Percentiles rank a stretch among this genome's conserved stretches.
Conservation (phyloP, 1,284 basidiomycete species). For the Ustilago cynodontis region DNA sequence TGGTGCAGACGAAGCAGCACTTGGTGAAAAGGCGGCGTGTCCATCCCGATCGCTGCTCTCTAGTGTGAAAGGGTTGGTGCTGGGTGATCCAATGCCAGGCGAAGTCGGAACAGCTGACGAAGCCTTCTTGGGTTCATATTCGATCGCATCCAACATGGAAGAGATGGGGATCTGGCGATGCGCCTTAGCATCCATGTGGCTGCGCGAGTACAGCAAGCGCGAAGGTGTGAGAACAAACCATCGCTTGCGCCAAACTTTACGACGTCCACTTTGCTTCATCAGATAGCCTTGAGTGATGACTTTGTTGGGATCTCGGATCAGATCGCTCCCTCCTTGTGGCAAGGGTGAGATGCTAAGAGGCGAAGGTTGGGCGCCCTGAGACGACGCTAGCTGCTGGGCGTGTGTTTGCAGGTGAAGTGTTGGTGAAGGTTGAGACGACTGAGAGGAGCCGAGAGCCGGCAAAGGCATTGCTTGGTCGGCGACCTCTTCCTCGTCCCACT, state of each 20-base stretch:
- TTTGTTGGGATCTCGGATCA: constrained; percentile 60
- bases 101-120: constrained; percentile 51
- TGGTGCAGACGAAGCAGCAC: constrained; percentile 5
- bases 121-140: constrained; percentile 74
- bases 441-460: constrained; percentile 37
- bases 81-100: constrained; percentile 40
- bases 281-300: constrained; percentile 80
- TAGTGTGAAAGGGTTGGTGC: constrained; percentile 38
- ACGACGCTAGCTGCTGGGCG: constrained; percentile 22
- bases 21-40: constrained; percentile 15
- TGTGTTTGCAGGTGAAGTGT: constrained; percentile 8
- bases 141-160: constrained; percentile 91
- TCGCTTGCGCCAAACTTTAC: constrained; percentile 91
- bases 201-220: constrained; percentile 69
- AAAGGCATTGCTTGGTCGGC: constrained; percentile 65
- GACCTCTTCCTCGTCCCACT: constrained; percentile 63
- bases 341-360: constrained; percentile 24
- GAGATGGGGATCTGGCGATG: constrained; percentile 86
- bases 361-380: constrained; percentile 13
- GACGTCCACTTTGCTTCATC: constrained; percentile 94
- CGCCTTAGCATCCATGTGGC: constrained; percentile 78
- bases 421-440: constrained; percentile 13
- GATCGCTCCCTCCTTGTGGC: constrained; percentile 24
- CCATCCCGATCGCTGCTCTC: constrained; percentile 26
- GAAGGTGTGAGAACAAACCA: constrained; percentile 71